Percentiles rank a stretch among this genome's conserved stretches.
Evolutionary conservation across 495 filamentous ascomycete genomes (phyloP).

Genomic region (Xylaria curta): DNA sequence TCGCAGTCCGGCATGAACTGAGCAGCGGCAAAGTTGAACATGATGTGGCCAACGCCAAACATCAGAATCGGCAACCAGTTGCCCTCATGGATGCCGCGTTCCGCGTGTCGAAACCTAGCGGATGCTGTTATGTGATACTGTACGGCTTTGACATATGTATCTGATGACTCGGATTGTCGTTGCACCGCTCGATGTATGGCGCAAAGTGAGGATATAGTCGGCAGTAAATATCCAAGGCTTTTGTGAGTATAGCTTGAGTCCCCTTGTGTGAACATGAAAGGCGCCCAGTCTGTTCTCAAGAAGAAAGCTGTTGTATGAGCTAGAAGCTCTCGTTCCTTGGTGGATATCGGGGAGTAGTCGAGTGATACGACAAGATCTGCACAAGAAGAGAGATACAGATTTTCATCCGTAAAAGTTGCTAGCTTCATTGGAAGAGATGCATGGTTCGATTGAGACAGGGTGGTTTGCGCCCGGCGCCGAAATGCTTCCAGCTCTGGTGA

Average conservation of each 20-base stretch:
- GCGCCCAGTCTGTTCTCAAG: neutral
- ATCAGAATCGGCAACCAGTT: constrained; percentile 36
- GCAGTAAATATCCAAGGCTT: constrained; percentile 24
- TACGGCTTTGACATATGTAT: constrained; percentile 23
- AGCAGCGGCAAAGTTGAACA: constrained; percentile 34
- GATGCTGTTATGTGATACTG: constrained; percentile 35
- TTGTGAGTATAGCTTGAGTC: neutral
- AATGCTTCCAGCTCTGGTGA: neutral
- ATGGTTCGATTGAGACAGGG: neutral
- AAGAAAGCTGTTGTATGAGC: constrained; percentile 4
- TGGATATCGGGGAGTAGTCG: neutral
- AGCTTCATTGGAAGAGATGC: neutral
- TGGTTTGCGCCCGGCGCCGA: neutral
- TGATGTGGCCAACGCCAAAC: constrained; percentile 35
- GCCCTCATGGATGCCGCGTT: constrained; percentile 28
- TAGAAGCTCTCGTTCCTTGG: constrained; percentile 13
- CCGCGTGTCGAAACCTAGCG: constrained; percentile 26
- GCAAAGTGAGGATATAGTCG: constrained; percentile 26
- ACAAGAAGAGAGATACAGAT: neutral
- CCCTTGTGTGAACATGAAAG: neutral
- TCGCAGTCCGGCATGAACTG: constrained; percentile 11
- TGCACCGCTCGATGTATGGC: constrained; percentile 28
- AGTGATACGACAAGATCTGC: neutral
- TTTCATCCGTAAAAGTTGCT: neutral
- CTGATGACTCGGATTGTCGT: neutral